Conservation (phyloP, 2,329 filamentous ascomycete genomes). For the Coniochaeta prunicola region DNA sequence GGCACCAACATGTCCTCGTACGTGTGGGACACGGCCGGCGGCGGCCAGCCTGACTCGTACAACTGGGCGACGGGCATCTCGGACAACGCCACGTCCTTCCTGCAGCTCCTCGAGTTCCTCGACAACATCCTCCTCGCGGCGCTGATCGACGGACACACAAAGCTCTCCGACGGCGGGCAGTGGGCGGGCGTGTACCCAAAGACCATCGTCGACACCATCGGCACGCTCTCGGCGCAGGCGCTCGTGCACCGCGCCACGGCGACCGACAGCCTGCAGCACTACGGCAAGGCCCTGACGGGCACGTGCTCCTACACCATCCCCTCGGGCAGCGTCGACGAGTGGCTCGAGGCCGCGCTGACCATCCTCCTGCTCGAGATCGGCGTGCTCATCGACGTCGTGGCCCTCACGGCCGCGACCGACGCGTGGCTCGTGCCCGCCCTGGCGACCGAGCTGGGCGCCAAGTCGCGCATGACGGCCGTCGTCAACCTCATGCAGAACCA, state of each 20-base stretch:
- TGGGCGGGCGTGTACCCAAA: slow-evolving; percentile 25
- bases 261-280: slow-evolving; percentile 26
- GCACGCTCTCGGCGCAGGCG: slow-evolving; percentile 24
- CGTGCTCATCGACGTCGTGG: slow-evolving; percentile 20
- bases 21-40: slow-evolving; percentile 24
- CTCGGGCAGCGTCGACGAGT: slow-evolving; percentile 17
- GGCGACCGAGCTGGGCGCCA: slow-evolving; percentile 23
- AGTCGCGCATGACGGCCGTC: slow-evolving; percentile 25
- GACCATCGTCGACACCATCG: slow-evolving; percentile 23
- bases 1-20: slow-evolving; percentile 17
- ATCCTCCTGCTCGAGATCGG: slow-evolving; percentile 23
- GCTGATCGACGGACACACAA: slow-evolving; percentile 22
- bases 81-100: slow-evolving; percentile 15
- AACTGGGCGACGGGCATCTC: slow-evolving; percentile 22
- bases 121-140: slow-evolving; percentile 24
- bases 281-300: slow-evolving; percentile 14
- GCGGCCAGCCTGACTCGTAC: slow-evolving; percentile 23
- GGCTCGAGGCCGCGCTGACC: slow-evolving; percentile 16
- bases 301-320: slow-evolving; percentile 20
- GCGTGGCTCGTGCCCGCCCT: slow-evolving; percentile 25
- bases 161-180: slow-evolving; percentile 15
- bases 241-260: slow-evolving; percentile 27
- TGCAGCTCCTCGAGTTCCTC: slow-evolving; percentile 22
- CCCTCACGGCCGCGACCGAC: slow-evolving; percentile 19
- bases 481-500: slow-evolving; percentile 32